Percentiles rank a stretch among this genome's conserved stretches.
phyloP scores from a whole-genome alignment of 2,329 filamentous ascomycete species.

The Pseudogymnoascus sp. region DNA sequence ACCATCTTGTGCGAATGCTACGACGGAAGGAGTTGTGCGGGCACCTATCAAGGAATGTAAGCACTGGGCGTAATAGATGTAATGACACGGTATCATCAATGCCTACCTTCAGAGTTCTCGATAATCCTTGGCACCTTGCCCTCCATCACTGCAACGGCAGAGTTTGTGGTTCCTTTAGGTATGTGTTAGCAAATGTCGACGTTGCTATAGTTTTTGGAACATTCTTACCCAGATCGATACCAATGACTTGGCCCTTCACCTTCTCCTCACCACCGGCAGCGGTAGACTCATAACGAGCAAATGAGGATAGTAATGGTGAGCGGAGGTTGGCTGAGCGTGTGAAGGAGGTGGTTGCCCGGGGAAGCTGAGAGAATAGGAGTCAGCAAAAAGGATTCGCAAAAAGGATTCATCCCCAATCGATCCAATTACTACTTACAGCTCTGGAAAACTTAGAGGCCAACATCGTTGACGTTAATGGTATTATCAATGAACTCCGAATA shows the following conservation, averaged over 20 bases:
- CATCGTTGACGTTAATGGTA: constrained; percentile 44
- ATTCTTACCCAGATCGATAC: constrained; percentile 84
- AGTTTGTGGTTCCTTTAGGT: constrained; percentile 75
- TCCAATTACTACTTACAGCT: constrained; percentile 57
- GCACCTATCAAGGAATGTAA: constrained; percentile 47
- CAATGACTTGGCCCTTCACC: constrained; percentile 91
- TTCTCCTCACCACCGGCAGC: constrained; percentile 50
- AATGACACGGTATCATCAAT: constrained; percentile 17
- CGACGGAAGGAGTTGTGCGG: constrained; percentile 85
- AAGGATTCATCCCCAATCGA: background rate
- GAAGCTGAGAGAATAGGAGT: constrained; percentile 47
- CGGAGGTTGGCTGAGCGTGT: constrained; percentile 59
- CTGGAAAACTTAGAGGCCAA: constrained; percentile 62
- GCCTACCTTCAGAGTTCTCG: constrained; percentile 86
- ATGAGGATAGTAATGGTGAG: constrained; percentile 62
- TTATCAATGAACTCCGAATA: constrained; percentile 16
- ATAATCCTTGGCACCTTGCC: constrained; percentile 93
- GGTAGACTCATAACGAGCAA: constrained; percentile 70
- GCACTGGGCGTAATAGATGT: background rate
- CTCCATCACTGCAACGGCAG: constrained; percentile 94
- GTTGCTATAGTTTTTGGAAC: constrained; percentile 2
- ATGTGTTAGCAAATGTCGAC: constrained; percentile 11
- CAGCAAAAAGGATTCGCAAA: constrained; percentile 7
- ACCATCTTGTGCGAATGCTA: constrained; percentile 90
- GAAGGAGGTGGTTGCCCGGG: constrained; percentile 62